phyloP scores from a whole-genome alignment of 345 rosid genomes.

The Camelina hispida region DNA sequence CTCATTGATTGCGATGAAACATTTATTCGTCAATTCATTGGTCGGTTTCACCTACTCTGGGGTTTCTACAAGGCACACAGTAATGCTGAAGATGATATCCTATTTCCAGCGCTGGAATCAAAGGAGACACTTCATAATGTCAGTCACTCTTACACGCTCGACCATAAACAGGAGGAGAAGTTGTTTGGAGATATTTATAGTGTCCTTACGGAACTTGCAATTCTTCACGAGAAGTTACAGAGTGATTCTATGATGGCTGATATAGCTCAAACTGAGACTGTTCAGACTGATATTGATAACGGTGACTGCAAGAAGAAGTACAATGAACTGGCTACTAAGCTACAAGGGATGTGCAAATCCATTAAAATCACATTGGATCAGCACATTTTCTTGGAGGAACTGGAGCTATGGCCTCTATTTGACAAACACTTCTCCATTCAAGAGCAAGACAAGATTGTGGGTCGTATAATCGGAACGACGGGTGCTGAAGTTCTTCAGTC shows the following conservation, averaged over 20 bases:
- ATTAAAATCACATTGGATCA: slow-evolving; percentile 81
- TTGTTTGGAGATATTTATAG: slow-evolving; percentile 80
- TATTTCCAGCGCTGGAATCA: slow-evolving; percentile 91
- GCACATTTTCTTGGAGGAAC: slow-evolving; percentile 84
- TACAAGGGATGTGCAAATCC: slow-evolving; percentile 97
- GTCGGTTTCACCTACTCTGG: slow-evolving; percentile 88
- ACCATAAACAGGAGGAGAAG: slow-evolving; percentile 91
- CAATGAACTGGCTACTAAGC: slow-evolving; percentile 75
- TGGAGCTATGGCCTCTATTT: slow-evolving; percentile 92
- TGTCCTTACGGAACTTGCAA: slow-evolving; percentile 71
- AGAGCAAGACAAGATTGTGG: slow-evolving; percentile 89
- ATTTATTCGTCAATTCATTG: slow-evolving; percentile 73
- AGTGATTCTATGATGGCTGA: slow-evolving; percentile 45
- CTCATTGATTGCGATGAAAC: slow-evolving; percentile 70
- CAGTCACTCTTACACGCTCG: slow-evolving; percentile 88
- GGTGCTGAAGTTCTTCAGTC: slow-evolving; percentile 95
- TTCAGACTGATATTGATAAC: slow-evolving; percentile 36
- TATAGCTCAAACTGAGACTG: slow-evolving; percentile 35
- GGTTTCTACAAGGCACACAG: slow-evolving; percentile 94
- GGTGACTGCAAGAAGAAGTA: slow-evolving; percentile 55
- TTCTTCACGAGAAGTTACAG: slow-evolving; percentile 58
- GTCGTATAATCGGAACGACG: slow-evolving; percentile 88
- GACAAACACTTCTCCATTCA: slow-evolving; percentile 72
- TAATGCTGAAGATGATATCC: slow-evolving; percentile 95
- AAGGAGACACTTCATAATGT: slow-evolving; percentile 95